Conservation (phyloP, 2,329 filamentous ascomycete genomes). For the Dactylellina parvicollis region DNA sequence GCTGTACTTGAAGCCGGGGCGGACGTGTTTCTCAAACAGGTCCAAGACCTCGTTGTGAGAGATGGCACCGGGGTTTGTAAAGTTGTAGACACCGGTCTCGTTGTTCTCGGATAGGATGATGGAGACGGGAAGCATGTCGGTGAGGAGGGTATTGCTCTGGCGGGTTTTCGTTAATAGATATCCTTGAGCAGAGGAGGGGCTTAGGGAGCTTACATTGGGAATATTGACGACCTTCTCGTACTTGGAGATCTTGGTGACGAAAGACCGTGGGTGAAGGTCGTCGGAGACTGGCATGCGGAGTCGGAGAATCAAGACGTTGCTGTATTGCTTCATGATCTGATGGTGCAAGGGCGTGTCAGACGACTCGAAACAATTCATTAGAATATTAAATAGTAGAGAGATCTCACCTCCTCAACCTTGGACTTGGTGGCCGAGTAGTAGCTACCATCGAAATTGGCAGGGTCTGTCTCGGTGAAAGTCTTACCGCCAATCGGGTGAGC, state of each 20-base stretch:
- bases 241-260: slow-evolving; percentile 74
- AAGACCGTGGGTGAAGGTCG: slow-evolving; percentile 73
- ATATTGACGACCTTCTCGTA: slow-evolving; percentile 75
- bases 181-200: neutral
- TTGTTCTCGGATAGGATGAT: slow-evolving; percentile 70
- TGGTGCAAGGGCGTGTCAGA: neutral
- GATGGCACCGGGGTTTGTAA: slow-evolving; percentile 74
- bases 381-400: neutral
- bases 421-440: slow-evolving; percentile 76
- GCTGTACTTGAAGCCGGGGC: slow-evolving; percentile 70
- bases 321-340: slow-evolving; percentile 71
- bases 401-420: slow-evolving; percentile 70
- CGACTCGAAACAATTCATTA: neutral
- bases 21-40: slow-evolving; percentile 72
- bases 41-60: slow-evolving; percentile 75
- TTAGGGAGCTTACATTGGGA: slow-evolving; percentile 66
- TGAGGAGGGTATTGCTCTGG: slow-evolving; percentile 70
- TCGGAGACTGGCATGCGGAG: slow-evolving; percentile 76
- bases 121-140: slow-evolving; percentile 71
- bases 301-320: slow-evolving; percentile 71
- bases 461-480: slow-evolving; percentile 71
- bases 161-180: neutral
- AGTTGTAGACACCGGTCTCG: slow-evolving; percentile 73
- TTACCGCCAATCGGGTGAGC: slow-evolving; percentile 70
- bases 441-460: slow-evolving; percentile 72